Evolutionary conservation across 441 rosid species (phyloP).

Genomic region (Manihot esculenta): DNA sequence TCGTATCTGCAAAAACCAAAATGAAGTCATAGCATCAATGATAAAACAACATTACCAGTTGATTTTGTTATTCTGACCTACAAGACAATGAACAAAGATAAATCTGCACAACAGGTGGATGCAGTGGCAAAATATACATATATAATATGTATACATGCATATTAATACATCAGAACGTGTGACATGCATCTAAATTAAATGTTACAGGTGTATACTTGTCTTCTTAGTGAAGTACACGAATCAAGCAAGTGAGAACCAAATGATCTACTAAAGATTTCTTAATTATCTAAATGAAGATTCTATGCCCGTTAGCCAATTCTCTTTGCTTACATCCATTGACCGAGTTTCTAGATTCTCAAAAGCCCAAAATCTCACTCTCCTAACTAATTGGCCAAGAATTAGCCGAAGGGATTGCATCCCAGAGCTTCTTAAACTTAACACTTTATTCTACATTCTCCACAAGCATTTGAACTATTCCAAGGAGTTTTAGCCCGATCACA

Average conservation of each 20-base stretch:
- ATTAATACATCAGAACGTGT: background rate
- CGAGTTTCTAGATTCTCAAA: background rate
- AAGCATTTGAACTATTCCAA: background rate
- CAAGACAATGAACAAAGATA: background rate
- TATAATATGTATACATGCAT: too few relatives aligned
- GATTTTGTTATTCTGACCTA: background rate
- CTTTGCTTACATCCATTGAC: background rate
- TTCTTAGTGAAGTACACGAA: background rate
- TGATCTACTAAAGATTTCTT: background rate
- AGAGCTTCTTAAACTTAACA: background rate
- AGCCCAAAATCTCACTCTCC: background rate
- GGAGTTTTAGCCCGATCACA: background rate
- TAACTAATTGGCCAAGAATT: background rate
- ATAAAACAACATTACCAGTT: slow-evolving; percentile 9
- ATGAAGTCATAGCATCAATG: slow-evolving; percentile 23
- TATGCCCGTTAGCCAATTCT: background rate
- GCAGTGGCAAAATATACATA: background rate
- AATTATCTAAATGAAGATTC: background rate
- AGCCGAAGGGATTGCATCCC: background rate
- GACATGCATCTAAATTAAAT: background rate
- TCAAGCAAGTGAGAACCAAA: background rate
- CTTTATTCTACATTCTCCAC: background rate
- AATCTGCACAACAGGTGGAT: slow-evolving; percentile 1
- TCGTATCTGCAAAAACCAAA: slow-evolving; percentile 56
- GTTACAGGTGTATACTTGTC: background rate